These are phyloP conservation scores for Syzygium malaccense DNA, from an alignment of 441 rosid genomes.

Conservation along the genomic window DNA sequence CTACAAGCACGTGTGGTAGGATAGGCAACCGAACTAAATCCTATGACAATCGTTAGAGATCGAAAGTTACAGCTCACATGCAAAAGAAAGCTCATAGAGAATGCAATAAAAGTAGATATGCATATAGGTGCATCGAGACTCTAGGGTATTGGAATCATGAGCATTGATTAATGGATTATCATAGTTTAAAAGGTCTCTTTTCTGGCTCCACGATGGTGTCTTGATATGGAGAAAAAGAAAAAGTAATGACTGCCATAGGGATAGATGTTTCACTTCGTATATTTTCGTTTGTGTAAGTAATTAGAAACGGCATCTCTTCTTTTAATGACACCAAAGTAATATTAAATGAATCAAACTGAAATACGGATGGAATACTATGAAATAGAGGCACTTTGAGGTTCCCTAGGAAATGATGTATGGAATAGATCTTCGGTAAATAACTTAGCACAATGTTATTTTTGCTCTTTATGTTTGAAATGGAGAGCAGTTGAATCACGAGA, in stretches of 20 bases:
- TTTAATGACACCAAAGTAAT: background rate
- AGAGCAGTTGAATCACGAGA: background rate
- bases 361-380: background rate
- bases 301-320: background rate
- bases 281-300: background rate
- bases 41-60: background rate
- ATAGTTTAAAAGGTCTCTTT: background rate
- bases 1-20: background rate
- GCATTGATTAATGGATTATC: background rate
- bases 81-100: background rate
- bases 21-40: background rate
- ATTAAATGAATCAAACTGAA: background rate
- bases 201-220: background rate
- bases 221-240: background rate
- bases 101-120: background rate
- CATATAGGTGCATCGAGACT: background rate
- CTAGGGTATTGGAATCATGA: background rate
- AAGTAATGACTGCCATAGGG: background rate
- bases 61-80: background rate
- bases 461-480: background rate
- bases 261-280: background rate
- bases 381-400: background rate
- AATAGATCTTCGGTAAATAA: background rate
- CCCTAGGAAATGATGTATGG: background rate
- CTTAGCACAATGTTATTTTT: background rate